phyloP scores from a whole-genome alignment of 129 eudicot species.

The Ambrosia trifida region DNA sequence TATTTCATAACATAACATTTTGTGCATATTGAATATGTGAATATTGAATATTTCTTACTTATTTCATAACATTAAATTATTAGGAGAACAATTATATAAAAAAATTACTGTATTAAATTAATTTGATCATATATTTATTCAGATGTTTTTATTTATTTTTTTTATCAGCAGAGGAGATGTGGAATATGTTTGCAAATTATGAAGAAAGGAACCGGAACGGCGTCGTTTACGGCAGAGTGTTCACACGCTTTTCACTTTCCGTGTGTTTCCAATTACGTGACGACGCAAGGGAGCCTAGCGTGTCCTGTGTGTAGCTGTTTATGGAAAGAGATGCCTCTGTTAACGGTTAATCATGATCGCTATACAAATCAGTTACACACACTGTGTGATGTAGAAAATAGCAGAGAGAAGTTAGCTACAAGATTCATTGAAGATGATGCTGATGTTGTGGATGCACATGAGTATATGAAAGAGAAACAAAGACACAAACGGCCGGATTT shows the following conservation, averaged over 20 bases:
- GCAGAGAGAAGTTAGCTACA: constrained; percentile 26
- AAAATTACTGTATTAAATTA: too few relatives aligned
- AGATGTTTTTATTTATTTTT: too few relatives aligned
- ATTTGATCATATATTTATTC: too few relatives aligned
- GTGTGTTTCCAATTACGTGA: constrained; percentile 36
- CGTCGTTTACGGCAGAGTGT: constrained; percentile 87
- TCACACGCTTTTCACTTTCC: constrained; percentile 79
- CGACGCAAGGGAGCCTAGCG: constrained; percentile 32
- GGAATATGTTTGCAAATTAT: constrained; percentile 68
- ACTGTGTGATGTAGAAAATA: constrained; percentile 13
- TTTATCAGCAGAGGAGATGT: constrained; percentile 54
- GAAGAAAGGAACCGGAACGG: constrained; percentile 76
- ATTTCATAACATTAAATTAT: too few relatives aligned
- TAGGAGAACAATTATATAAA: too few relatives aligned
- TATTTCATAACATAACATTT: too few relatives aligned
- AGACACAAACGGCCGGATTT: constrained; percentile 31
- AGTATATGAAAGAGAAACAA: neutral
- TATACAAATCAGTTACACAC: neutral
- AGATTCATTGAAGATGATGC: constrained; percentile 7
- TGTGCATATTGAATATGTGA: too few relatives aligned
- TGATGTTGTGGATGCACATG: neutral
- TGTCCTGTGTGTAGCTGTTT: constrained; percentile 40
- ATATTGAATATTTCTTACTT: too few relatives aligned
- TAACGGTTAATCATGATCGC: constrained; percentile 13
- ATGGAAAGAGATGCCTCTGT: constrained; percentile 38